phyloP scores from a whole-genome alignment of 1,139 yeast genomes.

The Kluyveromyces sp. region DNA sequence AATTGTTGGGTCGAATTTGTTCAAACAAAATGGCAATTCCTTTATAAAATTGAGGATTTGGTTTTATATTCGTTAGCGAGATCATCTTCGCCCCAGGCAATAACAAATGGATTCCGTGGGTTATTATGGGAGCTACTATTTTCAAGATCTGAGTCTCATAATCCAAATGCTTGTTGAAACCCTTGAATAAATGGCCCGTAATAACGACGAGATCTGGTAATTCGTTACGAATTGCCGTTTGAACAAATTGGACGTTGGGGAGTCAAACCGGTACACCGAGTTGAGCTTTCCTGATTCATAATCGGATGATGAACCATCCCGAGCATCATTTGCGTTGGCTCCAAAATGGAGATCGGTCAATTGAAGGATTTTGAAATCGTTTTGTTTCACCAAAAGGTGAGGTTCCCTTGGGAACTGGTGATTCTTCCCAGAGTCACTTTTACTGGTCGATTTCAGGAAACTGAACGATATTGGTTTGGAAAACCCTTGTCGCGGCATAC shows the following conservation, averaged over 20 bases:
- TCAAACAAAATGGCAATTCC: slow-evolving; percentile 18
- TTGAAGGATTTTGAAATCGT: slow-evolving; percentile 58
- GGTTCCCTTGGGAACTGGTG: background rate
- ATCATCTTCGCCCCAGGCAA: slow-evolving; percentile 44
- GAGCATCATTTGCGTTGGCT: no score
- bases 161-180: slow-evolving; percentile 48
- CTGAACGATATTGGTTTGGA: slow-evolving; percentile 1
- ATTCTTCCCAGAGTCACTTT: background rate
- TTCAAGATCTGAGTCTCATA: slow-evolving; percentile 67
- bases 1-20: slow-evolving; percentile 4
- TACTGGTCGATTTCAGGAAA: background rate
- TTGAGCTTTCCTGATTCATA: background rate
- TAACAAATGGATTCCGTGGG: slow-evolving; percentile 58
- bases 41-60: slow-evolving; percentile 20
- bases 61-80: slow-evolving; percentile 6
- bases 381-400: background rate
- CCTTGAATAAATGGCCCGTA: slow-evolving; percentile 63
- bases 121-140: slow-evolving; percentile 58
- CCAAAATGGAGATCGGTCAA: slow-evolving; percentile 76
- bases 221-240: slow-evolving; percentile 53
- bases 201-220: slow-evolving; percentile 69
- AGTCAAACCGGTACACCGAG: slow-evolving; percentile 38
- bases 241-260: slow-evolving; percentile 37
- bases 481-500: slow-evolving; percentile 2
- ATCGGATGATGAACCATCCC: background rate